Base-by-base conservation (phyloP, 495 filamentous ascomycete species). In the Alectoria sarmentosa region DNA sequence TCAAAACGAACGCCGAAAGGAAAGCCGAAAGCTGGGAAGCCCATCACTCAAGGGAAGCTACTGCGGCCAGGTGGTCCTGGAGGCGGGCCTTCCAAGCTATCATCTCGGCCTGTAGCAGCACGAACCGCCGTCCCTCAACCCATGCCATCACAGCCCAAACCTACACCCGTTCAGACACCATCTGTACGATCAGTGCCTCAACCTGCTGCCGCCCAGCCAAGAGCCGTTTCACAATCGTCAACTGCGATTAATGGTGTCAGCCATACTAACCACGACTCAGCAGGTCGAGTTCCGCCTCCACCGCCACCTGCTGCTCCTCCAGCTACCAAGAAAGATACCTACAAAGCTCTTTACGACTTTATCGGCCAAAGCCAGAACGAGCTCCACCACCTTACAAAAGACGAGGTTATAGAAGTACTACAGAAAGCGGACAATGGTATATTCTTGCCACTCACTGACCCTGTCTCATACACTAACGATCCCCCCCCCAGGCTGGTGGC, bases 351-450 rank as follows among this genome's bases (percentile, higher is more conserved):
- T 42, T 99, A 98, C 69, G 91, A 95, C 68, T 99, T 97, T 71
- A 79, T 73, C 54, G 90, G 92, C 30, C 84, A 89, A 64, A 88
- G 81, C 58, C 80, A 83, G 60, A 94, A 90, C 66, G 91, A 96
- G 74, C 79, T 98, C 26, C 85, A 86, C 21, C 85, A 86, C 19
- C 79, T 99, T 34, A 81, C 74, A 62, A 83, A 86, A 48, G 91
- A 87, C 61, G 89, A 97, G 66, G 76, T 96, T 36, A 82, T 99
- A 46, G 84, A 92, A 72, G 85, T 98, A 66, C 79, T 95, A 15
- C 87, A 89, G 65, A 96, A 96, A 74, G 93, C 96, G 76, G 79
- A 76, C 69, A 96, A 97, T 70, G 94, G 94, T 96, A 83, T 73
- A 88, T 77, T 64, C 21, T 15, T 26, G 32, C 58, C 41, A 48